Base-by-base conservation (phyloP, 2,329 filamentous ascomycete species). In the Trichocomaceae sp. region DNA sequence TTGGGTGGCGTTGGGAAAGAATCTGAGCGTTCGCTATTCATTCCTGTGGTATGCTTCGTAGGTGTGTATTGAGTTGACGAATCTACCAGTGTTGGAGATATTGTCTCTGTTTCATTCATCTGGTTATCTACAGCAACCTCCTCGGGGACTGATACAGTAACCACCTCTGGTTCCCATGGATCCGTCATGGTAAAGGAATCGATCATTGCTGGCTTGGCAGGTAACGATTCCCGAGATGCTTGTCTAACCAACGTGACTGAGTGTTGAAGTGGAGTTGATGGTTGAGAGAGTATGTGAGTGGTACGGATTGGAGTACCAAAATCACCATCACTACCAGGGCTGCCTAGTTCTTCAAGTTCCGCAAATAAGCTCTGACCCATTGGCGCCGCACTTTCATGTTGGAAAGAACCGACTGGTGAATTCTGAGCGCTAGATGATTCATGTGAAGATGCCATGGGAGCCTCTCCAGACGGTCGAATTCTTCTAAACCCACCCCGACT, bases 301-400 rank as follows among this genome's bases (percentile, higher is more conserved):
- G 56, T 64, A 51, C 65, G 56, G 72, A 76, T 52, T 19, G 70
- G 66, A 35, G 67, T 67, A 19, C 67, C 72, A 54, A 73, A 76
- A 23, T 87, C 85, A 58, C 86, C 85, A 57, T 89, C 87, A 59
- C 89, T 88, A 61, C 87, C 86, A 60, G 66, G 76, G 55, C 83
- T 83, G 58, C 83, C 86, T 44, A 96, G 76, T 61, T 90, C 88
- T 52, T 87, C 89, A 42, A 99, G 80, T 71, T 99, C 93, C 41
- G 90, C 90, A 68, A 93, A 95, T 50, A 99, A 77, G 65, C 87
- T 97, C 75, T 96, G 88, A 15, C 83, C 80, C 59, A 76, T 75
- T 50, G 75, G 72, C n/a, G 74, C 75, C 42, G 70, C 72, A 31
- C 72, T 66, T 50, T 72, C 74, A 56, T 74, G 75, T 45, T 71